A percentile compares a stretch with the other conserved stretches of the same genome.
Evolutionary conservation across 2,329 filamentous ascomycete genomes (phyloP).

Genomic region (Colletotrichum filicis): DNA sequence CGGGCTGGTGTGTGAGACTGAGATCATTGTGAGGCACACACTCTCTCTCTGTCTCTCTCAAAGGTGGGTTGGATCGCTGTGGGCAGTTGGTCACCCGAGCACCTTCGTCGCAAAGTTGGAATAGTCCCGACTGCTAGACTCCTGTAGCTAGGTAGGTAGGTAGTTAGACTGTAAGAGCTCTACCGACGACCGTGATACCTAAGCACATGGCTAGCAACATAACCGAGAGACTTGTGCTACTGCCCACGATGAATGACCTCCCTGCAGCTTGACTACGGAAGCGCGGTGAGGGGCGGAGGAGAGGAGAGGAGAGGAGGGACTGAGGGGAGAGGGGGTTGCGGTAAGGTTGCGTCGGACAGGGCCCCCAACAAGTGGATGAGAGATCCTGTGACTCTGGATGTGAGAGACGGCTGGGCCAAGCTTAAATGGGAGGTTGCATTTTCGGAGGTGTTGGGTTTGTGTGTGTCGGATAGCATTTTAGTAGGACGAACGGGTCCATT

Average conservation of each 20-base stretch:
- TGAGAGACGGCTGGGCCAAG: constrained; percentile 33
- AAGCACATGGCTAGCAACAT: constrained; percentile 16
- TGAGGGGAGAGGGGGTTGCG: neutral
- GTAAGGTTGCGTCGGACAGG: neutral
- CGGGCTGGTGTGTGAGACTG: neutral
- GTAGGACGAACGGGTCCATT: neutral
- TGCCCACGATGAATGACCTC: constrained; percentile 5
- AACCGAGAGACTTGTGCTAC: constrained; percentile 8
- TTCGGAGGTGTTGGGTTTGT: neutral
- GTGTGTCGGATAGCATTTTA: neutral
- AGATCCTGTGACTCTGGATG: constrained; percentile 23
- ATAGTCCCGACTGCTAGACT: neutral
- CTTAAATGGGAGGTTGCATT: constrained; percentile 19
- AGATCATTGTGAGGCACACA: too few relatives aligned
- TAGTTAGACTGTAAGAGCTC: neutral
- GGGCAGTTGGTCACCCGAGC: constrained; percentile 22
- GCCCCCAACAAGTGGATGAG: constrained; percentile 1
- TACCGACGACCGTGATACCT: neutral
- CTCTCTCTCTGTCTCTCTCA: too few relatives aligned
- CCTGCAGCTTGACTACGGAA: neutral
- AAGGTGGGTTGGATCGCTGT: neutral
- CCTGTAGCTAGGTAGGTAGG: neutral
- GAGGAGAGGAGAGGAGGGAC: neutral
- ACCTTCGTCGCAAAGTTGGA: neutral
- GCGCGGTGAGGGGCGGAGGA: neutral